Percentiles rank a stretch among this genome's conserved stretches.
Conservation (phyloP, 2,329 filamentous ascomycete genomes). For the Aspergillus persii region DNA sequence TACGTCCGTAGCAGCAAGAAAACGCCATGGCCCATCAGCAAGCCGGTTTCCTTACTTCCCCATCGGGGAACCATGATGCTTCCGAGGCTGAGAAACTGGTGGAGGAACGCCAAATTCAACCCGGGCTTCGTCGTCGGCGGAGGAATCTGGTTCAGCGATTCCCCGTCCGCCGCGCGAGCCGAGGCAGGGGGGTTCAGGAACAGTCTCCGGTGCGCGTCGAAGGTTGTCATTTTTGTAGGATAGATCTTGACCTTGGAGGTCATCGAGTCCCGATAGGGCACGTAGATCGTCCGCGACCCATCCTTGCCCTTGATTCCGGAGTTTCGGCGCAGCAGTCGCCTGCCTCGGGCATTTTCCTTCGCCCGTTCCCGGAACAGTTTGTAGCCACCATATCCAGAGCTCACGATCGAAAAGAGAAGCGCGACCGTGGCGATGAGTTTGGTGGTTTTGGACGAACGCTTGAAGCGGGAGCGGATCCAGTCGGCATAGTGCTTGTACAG, state of each 20-base stretch:
- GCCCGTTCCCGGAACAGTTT: slow-evolving; percentile 71
- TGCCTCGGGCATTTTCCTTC: slow-evolving; percentile 78
- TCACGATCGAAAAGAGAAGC: slow-evolving; percentile 74
- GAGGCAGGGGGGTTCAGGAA: slow-evolving; percentile 89
- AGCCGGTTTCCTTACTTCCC: slow-evolving; percentile 90
- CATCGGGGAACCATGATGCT: slow-evolving; percentile 97
- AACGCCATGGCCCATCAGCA: slow-evolving; percentile 81
- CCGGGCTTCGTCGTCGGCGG: slow-evolving; percentile 90
- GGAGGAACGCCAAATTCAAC: slow-evolving; percentile 89
- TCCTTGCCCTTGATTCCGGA: slow-evolving; percentile 93
- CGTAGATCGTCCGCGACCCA: slow-evolving; percentile 90
- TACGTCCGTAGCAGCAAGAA: slow-evolving; percentile 93
- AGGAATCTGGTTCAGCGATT: slow-evolving; percentile 63
- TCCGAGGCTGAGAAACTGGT: slow-evolving; percentile 92
- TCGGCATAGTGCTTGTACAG: slow-evolving; percentile 55
- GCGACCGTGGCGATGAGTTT: slow-evolving; percentile 74
- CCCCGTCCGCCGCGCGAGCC: slow-evolving; percentile 70
- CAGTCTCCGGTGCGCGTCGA: slow-evolving; percentile 89
- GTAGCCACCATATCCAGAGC: slow-evolving; percentile 73
- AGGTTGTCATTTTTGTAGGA: slow-evolving; percentile 87
- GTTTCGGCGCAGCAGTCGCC: slow-evolving; percentile 80
- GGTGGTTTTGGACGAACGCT: slow-evolving; percentile 65
- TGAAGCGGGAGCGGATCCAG: slow-evolving; percentile 52
- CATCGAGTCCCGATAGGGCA: slow-evolving; percentile 72
- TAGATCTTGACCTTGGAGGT: slow-evolving; percentile 90